Percentiles rank a stretch among this genome's conserved stretches.
Evolutionary conservation across 108 stramenopile genomes (phyloP).

Genomic region (Fragilaria crotonensis): DNA sequence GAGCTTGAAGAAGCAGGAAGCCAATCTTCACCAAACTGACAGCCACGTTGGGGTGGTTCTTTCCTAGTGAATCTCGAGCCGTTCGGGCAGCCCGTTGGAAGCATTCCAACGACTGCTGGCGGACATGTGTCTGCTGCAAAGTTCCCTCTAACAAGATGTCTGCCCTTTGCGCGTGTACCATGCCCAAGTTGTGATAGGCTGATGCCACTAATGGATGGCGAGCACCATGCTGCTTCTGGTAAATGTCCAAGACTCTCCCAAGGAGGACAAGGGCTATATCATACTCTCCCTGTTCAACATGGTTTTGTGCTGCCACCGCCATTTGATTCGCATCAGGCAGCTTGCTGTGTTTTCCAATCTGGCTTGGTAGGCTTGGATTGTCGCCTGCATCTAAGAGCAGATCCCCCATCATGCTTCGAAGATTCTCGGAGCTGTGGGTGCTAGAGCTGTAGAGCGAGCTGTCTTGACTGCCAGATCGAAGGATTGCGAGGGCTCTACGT

Average conservation of each 20-base stretch:
- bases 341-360: not conserved
- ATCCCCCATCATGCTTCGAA: constrained; percentile 2
- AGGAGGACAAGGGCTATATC: constrained; percentile 40
- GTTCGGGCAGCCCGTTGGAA: constrained; percentile 49
- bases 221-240: constrained; percentile 20
- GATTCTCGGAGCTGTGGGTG: not conserved
- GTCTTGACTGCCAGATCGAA: no score
- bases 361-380: not conserved
- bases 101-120: constrained; percentile 29
- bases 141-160: constrained; percentile 18
- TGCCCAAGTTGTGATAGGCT: constrained; percentile 52
- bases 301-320: constrained; percentile 25
- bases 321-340: not conserved
- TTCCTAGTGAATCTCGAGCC: constrained; percentile 42
- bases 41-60: constrained; percentile 53
- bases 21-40: constrained; percentile 44
- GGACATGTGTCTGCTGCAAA: constrained; percentile 27
- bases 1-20: constrained; percentile 39
- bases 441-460: not conserved
- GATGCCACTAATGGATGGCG: constrained; percentile 39
- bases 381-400: not conserved
- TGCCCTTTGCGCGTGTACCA: constrained; percentile 48
- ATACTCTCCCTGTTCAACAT: constrained; percentile 39
- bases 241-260: constrained; percentile 28
- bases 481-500: not conserved